Evolutionary conservation across 768 basidiomycete genomes (phyloP).

Genomic region (Lanmaoa pseudosensibilis): DNA sequence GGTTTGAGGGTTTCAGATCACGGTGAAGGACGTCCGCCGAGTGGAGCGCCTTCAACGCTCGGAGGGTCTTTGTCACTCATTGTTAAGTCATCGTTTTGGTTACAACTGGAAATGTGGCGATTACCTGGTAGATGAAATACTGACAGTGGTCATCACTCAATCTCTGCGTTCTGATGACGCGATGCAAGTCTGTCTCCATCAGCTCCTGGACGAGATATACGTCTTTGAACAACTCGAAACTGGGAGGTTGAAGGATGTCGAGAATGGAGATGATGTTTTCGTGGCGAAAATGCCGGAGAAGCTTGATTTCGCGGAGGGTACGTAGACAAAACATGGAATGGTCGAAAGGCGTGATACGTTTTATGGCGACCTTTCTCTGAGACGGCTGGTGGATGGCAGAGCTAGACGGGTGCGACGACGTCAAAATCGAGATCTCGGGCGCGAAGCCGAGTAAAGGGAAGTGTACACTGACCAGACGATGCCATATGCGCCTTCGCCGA

Average conservation of each 20-base stretch:
- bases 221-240: conserved; percentile 78
- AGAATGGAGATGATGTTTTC: conserved; percentile 94
- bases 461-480: conserved; percentile 62
- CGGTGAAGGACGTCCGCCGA: conserved; percentile 94
- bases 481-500: conserved; percentile 95
- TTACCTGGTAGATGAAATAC: conserved; percentile 95
- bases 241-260: conserved; percentile 84
- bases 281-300: conserved; percentile 83
- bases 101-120: conserved; percentile 16
- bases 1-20: conserved; percentile 94
- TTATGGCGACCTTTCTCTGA: conserved; percentile 89
- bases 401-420: conserved; percentile 29
- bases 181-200: conserved; percentile 93
- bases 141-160: conserved; percentile 94
- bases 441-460: background rate
- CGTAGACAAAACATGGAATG: conserved; percentile 89
- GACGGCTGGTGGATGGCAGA: conserved; percentile 79
- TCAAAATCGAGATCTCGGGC: background rate
- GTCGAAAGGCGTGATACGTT: conserved; percentile 93
- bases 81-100: conserved; percentile 3
- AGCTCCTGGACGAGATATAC: conserved; percentile 77
- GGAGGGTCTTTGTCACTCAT: conserved; percentile 57
- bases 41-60: conserved; percentile 93
- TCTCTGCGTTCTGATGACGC: conserved; percentile 93
- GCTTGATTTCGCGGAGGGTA: conserved; percentile 88